Base-by-base conservation (phyloP, 495 filamentous ascomycete genomes). In the Talaromyces adpressus region DNA sequence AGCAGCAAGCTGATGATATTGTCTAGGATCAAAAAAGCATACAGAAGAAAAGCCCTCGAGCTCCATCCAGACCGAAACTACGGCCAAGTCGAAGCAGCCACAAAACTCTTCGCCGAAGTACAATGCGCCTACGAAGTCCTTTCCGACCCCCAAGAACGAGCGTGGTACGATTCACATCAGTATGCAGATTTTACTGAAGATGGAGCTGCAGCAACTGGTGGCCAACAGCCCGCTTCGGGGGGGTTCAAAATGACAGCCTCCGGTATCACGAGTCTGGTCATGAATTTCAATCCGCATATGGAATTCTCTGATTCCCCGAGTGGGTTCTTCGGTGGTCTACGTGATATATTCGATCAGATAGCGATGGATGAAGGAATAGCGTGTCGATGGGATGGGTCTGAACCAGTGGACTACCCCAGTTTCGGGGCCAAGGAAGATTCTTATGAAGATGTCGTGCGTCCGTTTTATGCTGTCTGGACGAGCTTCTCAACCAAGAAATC, bases 81-180 rank as follows among this genome's bases (percentile, higher is more conserved):
- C 73, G 90, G 89, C 63, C 87, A 96, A 70, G 86, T 86, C 59
- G 91, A 94, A 65, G 85, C 86, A 64, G 85, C 93, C 7, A 98
- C 94, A 0, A 79, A 76, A 63, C 85, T 87, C 20, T 99, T 99
- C 71, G 92, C 93, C 52, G 92, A 94, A 67, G 83, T 98, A 25
- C 93, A 97, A 71, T 82, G 91, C 9, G 94, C 94, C 41, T 96
- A 98, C 73, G 92, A 98, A 71, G 85, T 98, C 22, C 87, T 99
- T 2, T 95, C 92, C 16, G 95, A 99, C 72, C 86, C 91, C 7
- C 93, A 98, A 72, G 94, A 99, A 72, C 86, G 95, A 54, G 88
- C 93, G 8, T 98, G 94, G 94, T 99, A 99, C 73, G 93, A 99
- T 69, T 90, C 91, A 23, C 94, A 99, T 69, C 88, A 91, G 59